Evolutionary conservation across 495 filamentous ascomycete genomes (phyloP).

Genomic region (Penicillium subrubescens): DNA sequence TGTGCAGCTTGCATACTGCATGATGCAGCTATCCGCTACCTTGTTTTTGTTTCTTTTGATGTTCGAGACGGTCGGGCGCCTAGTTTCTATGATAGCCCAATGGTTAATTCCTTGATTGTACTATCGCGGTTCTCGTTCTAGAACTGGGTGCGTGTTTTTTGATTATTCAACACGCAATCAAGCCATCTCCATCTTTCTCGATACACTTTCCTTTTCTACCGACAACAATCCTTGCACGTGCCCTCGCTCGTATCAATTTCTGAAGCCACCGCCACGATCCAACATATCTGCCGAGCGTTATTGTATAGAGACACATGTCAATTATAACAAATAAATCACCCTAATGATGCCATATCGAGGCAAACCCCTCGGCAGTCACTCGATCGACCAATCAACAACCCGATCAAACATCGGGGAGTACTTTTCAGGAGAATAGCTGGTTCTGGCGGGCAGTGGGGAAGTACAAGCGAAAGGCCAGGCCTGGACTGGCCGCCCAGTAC

Average conservation of each 20-base stretch:
- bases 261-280: not conserved
- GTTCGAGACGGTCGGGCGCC: not conserved
- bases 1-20: slow-evolving; percentile 1
- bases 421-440: not conserved
- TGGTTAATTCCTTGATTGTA: not conserved
- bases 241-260: not conserved
- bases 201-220: not conserved
- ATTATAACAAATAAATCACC: not conserved
- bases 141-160: not conserved
- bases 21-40: slow-evolving; percentile 18
- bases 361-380: not conserved
- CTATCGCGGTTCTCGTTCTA: not conserved
- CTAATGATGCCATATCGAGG: not conserved
- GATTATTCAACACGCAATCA: not conserved
- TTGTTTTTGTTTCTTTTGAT: slow-evolving; percentile 12
- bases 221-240: not conserved
- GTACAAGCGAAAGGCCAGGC: not conserved
- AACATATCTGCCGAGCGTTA: not conserved
- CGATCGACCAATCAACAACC: not conserved
- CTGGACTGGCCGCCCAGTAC: not conserved
- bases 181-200: not conserved
- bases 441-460: not conserved
- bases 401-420: not conserved
- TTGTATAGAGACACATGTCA: not conserved
- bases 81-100: not conserved